A percentile compares a stretch with the other conserved stretches of the same genome.
Conservation (phyloP, 2,329 filamentous ascomycete genomes). For the Lachnellula arida region DNA sequence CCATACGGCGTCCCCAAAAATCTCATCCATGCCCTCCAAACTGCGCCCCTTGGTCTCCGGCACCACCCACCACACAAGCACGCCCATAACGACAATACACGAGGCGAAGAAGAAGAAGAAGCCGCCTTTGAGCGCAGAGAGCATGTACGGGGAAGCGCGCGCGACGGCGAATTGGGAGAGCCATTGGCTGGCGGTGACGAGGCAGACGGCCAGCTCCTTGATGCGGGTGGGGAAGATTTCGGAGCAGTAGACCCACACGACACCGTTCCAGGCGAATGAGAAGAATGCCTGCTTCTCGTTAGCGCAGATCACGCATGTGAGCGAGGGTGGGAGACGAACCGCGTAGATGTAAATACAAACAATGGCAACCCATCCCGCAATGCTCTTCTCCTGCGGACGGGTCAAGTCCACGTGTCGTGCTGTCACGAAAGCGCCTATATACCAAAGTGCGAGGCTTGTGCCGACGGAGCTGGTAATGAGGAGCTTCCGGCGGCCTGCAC, state of each 20-base stretch:
- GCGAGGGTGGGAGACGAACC: conserved; percentile 1
- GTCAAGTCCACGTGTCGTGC: conserved; percentile 49
- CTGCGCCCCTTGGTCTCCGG: conserved; percentile 64
- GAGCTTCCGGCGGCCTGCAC: conserved; percentile 55
- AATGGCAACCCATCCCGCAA: conserved; percentile 40
- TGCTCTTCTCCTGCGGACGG: conserved; percentile 34
- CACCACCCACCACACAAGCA: conserved; percentile 58
- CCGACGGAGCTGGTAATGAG: conserved; percentile 60
- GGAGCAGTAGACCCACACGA: conserved; percentile 69
- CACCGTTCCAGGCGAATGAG: conserved; percentile 68
- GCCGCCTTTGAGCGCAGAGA: conserved; percentile 53
- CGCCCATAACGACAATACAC: conserved; percentile 52
- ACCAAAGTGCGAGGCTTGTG: conserved; percentile 61
- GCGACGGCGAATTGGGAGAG: conserved; percentile 61
- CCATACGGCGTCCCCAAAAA: neutral
- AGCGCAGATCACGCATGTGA: neutral
- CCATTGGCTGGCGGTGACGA: conserved; percentile 69
- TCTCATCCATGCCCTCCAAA: conserved; percentile 56
- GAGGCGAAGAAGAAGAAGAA: conserved; percentile 67
- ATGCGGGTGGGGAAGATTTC: conserved; percentile 73
- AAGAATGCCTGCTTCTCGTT: conserved; percentile 48
- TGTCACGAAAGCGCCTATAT: conserved; percentile 43
- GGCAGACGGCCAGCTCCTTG: conserved; percentile 66
- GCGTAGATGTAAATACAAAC: conserved; percentile 75
- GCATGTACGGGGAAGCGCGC: conserved; percentile 64